These are phyloP conservation scores for Fusarium sp. DNA, from an alignment of 2,329 filamentous ascomycete species.

Conservation along the genomic window DNA sequence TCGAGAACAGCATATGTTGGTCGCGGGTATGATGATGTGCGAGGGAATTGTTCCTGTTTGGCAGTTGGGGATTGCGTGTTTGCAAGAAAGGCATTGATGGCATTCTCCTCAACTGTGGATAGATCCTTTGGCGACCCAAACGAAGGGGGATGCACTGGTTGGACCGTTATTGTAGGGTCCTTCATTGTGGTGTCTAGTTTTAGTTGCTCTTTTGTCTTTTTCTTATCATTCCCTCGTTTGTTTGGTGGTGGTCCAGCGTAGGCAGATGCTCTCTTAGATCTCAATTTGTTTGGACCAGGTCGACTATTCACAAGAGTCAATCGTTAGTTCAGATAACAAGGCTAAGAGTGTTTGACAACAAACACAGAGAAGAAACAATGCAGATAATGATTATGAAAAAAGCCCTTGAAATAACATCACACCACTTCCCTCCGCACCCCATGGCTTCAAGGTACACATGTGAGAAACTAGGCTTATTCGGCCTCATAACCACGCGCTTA, in stretches of 20 bases:
- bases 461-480: conserved; percentile 41
- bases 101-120: conserved; percentile 34
- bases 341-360: conserved; percentile 11
- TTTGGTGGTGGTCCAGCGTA: conserved; percentile 30
- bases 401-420: conserved; percentile 25
- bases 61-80: conserved; percentile 17
- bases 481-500: conserved; percentile 35
- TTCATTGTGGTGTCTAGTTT: conserved; percentile 36
- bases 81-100: conserved; percentile 30
- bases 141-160: conserved; percentile 37
- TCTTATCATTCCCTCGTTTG: conserved; percentile 25
- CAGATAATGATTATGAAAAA: conserved; percentile 7
- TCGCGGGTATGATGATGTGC: conserved; percentile 41
- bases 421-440: conserved; percentile 8
- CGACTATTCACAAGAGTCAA: conserved; percentile 30
- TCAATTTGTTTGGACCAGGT: conserved; percentile 44
- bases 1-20: conserved; percentile 50
- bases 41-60: conserved; percentile 22
- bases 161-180: conserved; percentile 37
- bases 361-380: conserved; percentile 2
- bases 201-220: conserved; percentile 19
- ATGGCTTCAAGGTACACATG: conserved; percentile 4
- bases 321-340: conserved; percentile 22
- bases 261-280: conserved; percentile 41
- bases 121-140: conserved; percentile 36